Conservation (phyloP, 805 yeast genomes). For the Barnettozyma botsteinii region DNA sequence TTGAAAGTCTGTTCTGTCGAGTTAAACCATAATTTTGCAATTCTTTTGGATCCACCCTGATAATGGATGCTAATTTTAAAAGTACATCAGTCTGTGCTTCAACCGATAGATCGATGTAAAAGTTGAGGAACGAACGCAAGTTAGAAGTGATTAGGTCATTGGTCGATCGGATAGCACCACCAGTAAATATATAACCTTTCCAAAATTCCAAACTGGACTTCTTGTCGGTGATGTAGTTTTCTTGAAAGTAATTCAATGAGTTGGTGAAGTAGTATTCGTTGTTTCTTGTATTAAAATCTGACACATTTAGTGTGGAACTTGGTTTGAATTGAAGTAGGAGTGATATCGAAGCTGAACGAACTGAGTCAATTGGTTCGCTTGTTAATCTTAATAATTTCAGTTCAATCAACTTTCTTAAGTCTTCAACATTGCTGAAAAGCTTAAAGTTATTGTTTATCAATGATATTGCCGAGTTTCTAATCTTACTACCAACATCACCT, state of each 20-base stretch:
- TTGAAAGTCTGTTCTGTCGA: conserved; percentile 13
- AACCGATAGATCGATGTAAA: conserved; percentile 18
- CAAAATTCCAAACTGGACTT: conserved; percentile 36
- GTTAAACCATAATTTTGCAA: neutral
- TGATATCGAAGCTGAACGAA: conserved; percentile 44
- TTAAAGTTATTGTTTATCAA: conserved; percentile 31
- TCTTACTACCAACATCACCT: conserved; percentile 88
- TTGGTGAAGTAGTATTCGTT: conserved; percentile 26
- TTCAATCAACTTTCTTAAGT: conserved; percentile 20
- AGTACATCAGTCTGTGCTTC: conserved; percentile 16
- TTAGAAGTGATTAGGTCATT: conserved; percentile 39
- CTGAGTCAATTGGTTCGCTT: conserved; percentile 56
- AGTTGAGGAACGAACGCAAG: conserved; percentile 32
- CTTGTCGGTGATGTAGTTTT: conserved; percentile 13
- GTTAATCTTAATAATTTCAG: conserved; percentile 46
- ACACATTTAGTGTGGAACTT: conserved; percentile 1
- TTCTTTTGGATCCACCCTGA: conserved; percentile 20
- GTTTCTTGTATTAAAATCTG: conserved; percentile 14
- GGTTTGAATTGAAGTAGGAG: conserved; percentile 20
- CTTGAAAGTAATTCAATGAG: conserved; percentile 22
- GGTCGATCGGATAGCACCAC: conserved; percentile 53
- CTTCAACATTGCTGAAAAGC: conserved; percentile 7
- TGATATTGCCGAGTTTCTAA: conserved; percentile 47
- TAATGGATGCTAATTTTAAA: conserved; percentile 23
- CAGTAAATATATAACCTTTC: conserved; percentile 48